Conservation (phyloP, 768 basidiomycete species). For the Mycena venus region DNA sequence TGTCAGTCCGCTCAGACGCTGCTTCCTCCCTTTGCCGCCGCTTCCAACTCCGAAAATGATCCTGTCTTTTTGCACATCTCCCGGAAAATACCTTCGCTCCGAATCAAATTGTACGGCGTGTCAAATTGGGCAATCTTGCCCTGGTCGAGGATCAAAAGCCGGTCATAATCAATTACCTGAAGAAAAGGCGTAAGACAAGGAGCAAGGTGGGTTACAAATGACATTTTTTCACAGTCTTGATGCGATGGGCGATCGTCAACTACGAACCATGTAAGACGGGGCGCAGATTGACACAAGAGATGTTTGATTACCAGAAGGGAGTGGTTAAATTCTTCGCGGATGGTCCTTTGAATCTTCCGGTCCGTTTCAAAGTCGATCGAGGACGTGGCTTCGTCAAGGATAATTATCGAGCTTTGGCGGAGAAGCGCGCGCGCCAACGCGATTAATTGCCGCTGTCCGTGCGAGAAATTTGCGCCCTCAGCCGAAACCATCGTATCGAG, state of each 20-base stretch:
- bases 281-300: no score
- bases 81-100: conserved; percentile 61
- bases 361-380: conserved; percentile 91
- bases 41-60: conserved; percentile 29
- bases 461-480: conserved; percentile 91
- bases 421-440: conserved; percentile 87
- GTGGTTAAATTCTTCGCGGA: conserved; percentile 85
- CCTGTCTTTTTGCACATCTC: conserved; percentile 64
- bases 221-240: background rate
- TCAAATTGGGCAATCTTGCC: conserved; percentile 54
- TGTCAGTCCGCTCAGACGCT: no score
- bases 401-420: conserved; percentile 76
- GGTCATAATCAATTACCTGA: conserved; percentile 79
- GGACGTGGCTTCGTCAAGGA: conserved; percentile 87
- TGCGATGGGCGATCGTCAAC: conserved; percentile 55
- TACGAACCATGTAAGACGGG: background rate
- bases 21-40: conserved; percentile 59
- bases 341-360: conserved; percentile 89
- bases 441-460: conserved; percentile 90
- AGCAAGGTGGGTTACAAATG: background rate
- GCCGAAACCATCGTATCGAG: conserved; percentile 86
- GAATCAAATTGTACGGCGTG: conserved; percentile 63
- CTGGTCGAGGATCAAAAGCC: conserved; percentile 80
- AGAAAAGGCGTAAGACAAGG: background rate
- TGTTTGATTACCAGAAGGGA: conserved; percentile 61